Evolutionary conservation across 371 early-diverging fungal species (phyloP).

Genomic region (Syncephalis plumigaleata): DNA sequence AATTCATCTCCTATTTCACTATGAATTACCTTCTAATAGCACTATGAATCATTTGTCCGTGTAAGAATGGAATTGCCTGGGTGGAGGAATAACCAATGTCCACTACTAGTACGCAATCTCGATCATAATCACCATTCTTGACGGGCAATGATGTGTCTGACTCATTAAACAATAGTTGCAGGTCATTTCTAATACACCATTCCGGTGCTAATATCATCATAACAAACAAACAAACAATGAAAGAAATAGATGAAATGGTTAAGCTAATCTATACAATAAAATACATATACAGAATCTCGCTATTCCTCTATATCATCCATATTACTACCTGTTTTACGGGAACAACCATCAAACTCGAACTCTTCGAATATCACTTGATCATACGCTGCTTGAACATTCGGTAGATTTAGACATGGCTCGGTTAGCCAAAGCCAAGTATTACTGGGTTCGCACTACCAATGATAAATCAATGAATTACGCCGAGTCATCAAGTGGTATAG

Average conservation of each 20-base stretch:
- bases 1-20: too few relatives aligned
- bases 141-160: too few relatives aligned
- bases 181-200: too few relatives aligned
- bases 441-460: conserved; percentile 31
- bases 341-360: conserved; percentile 46
- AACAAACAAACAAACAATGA: too few relatives aligned
- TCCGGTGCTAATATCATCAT: too few relatives aligned
- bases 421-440: conserved; percentile 47
- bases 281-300: conserved; percentile 1
- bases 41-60: conserved; percentile 29
- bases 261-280: too few relatives aligned
- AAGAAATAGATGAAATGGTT: too few relatives aligned
- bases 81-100: conserved; percentile 75
- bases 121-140: too few relatives aligned
- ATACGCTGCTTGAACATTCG: conserved; percentile 41
- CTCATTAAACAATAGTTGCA: conserved; percentile 14
- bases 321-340: conserved; percentile 29
- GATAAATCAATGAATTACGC: too few relatives aligned
- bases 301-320: conserved; percentile 10
- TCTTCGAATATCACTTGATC: conserved; percentile 81
- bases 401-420: conserved; percentile 67
- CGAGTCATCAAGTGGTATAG: too few relatives aligned
- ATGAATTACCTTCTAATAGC: conserved; percentile 30
- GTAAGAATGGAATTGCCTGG: conserved; percentile 52
- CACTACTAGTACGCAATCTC: conserved; percentile 49